Percentiles rank a stretch among this genome's conserved stretches.
Evolutionary conservation across 768 basidiomycete species (phyloP).

Genomic region (Exidia glandulosa): DNA sequence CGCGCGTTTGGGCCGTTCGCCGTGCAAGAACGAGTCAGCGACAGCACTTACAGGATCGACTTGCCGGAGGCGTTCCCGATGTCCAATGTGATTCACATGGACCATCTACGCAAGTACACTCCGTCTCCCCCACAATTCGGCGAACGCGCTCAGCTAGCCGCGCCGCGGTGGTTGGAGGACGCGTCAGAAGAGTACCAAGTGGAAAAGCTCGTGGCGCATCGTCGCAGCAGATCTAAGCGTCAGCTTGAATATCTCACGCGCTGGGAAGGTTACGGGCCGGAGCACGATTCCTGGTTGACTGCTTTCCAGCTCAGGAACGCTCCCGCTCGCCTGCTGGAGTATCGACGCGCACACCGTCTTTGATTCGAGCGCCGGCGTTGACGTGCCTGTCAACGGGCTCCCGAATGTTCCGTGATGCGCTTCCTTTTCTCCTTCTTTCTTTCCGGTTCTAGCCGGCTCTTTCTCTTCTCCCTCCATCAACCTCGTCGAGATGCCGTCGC

Average conservation of each 20-base stretch:
- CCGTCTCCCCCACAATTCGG: slow-evolving; percentile 12
- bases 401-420: no score
- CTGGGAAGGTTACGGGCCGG: slow-evolving; percentile 15
- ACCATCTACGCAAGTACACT: slow-evolving; percentile 13
- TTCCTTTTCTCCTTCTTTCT: no score
- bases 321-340: slow-evolving; percentile 2
- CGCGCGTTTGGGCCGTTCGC: slow-evolving; percentile 14
- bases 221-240: neutral
- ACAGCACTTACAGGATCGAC: no score
- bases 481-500: no score
- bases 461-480: no score
- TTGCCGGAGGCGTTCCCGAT: no score
- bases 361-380: neutral
- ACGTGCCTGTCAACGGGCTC: no score
- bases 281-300: slow-evolving; percentile 15
- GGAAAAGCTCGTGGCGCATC: neutral
- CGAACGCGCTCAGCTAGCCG: slow-evolving; percentile 12
- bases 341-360: neutral
- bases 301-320: slow-evolving; percentile 14
- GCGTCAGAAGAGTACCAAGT: neutral
- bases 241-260: slow-evolving; percentile 9
- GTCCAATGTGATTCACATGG: slow-evolving; percentile 12
- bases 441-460: no score
- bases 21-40: slow-evolving; percentile 11
- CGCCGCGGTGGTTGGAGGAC: neutral